Percentiles rank a stretch among this genome's conserved stretches.
Evolutionary conservation across 2,329 filamentous ascomycete species (phyloP).

Genomic region (Emmonsiellopsis sp.): DNA sequence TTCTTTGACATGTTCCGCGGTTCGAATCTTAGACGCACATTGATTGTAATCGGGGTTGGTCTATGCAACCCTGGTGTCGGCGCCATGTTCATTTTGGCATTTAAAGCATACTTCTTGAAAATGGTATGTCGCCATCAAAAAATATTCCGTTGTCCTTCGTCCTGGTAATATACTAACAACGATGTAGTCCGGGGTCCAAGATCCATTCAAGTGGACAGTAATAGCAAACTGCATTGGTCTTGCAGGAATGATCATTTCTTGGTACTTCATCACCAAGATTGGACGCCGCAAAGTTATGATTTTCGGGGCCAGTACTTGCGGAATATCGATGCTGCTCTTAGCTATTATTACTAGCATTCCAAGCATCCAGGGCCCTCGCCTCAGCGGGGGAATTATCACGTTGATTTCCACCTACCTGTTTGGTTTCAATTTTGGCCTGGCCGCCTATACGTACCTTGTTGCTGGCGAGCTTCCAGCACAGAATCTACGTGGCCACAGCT

Average conservation of each 20-base stretch:
- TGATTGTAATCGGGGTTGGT: background rate
- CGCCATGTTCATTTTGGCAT: background rate
- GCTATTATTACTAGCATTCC: background rate
- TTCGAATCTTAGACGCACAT: background rate
- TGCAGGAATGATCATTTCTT: background rate
- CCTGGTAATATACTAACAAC: background rate
- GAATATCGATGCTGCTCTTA: background rate
- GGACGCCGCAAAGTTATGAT: background rate
- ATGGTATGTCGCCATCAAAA: background rate
- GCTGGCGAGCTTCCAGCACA: background rate
- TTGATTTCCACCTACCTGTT: background rate
- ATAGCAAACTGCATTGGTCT: background rate
- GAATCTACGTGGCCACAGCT: background rate
- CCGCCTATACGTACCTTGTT: background rate
- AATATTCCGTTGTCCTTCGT: no score
- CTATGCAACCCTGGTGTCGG: background rate
- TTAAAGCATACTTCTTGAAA: background rate
- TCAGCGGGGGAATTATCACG: background rate
- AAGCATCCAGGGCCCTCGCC: background rate
- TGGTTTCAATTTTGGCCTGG: background rate
- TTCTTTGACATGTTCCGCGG: background rate
- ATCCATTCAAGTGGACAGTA: background rate
- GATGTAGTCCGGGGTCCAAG: background rate
- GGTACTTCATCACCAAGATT: background rate
- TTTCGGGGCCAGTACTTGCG: background rate